Conservation (phyloP, 225 moss, liverwort and hornwort species). For the Antitrichia curtipendula region DNA sequence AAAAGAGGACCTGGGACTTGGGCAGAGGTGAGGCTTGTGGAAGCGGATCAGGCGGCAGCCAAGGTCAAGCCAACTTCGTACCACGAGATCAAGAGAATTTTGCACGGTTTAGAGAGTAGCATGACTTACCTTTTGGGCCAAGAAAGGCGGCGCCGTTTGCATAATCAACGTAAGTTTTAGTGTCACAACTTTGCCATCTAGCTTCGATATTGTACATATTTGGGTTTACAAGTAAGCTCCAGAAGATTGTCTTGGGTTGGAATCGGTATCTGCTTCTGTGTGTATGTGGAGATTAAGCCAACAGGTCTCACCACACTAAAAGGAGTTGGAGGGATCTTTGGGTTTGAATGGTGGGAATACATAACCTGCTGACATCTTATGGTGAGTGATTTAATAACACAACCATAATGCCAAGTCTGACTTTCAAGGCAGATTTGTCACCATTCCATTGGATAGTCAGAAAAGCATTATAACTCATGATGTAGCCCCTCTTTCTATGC, state of each 20-base stretch:
- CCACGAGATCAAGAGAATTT: slow-evolving; percentile 30
- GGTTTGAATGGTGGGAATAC: background rate
- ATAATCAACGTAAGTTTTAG: slow-evolving; percentile 11
- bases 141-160: slow-evolving; percentile 49
- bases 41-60: background rate
- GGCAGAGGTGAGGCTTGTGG: slow-evolving; percentile 12
- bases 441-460: background rate
- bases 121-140: slow-evolving; percentile 80
- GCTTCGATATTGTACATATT: background rate
- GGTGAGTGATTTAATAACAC: background rate
- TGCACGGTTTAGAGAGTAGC: slow-evolving; percentile 50
- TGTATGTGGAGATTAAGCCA: background rate
- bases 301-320: background rate
- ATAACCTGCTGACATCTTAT: background rate
- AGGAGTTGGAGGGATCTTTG: background rate
- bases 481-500: rapidly evolving
- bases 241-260: background rate
- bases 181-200: background rate
- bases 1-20: background rate
- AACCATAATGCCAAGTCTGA: background rate
- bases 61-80: slow-evolving; percentile 2
- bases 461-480: background rate
- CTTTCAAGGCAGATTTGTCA: background rate
- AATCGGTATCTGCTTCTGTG: background rate
- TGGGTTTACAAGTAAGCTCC: background rate